phyloP scores from a whole-genome alignment of 306 rosid species.

The Vigna reflexopilosa region DNA sequence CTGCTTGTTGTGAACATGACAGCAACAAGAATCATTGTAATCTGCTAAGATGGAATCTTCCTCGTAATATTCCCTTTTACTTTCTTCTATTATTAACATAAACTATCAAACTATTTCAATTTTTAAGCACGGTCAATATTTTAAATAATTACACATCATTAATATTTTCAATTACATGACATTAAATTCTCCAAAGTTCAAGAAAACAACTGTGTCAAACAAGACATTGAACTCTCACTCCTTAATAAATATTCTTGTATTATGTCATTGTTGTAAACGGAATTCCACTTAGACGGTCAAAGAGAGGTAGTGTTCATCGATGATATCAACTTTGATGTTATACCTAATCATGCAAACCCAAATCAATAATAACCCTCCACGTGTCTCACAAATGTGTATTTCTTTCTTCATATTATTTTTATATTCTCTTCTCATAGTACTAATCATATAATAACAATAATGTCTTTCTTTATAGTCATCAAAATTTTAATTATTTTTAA shows the following conservation, averaged over 20 bases:
- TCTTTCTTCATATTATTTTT: slow-evolving; percentile 7
- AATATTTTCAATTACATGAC: neutral
- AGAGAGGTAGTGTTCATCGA: neutral
- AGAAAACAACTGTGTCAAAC: neutral
- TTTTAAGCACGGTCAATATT: too few species aligned
- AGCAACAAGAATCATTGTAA: slow-evolving; percentile 21
- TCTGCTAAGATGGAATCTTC: slow-evolving; percentile 49
- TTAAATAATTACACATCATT: too few species aligned
- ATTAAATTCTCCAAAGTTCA: neutral
- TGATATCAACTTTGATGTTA: slow-evolving; percentile 6
- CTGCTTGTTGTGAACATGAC: slow-evolving; percentile 13
- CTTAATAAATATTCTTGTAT: neutral
- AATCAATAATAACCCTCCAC: slow-evolving; percentile 34
- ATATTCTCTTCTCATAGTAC: neutral
- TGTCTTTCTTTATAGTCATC: neutral
- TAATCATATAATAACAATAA: neutral
- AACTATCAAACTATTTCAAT: neutral
- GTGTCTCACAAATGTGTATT: slow-evolving; percentile 20
- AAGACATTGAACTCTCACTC: neutral
- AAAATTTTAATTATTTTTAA: neutral
- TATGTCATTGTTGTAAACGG: slow-evolving; percentile 15
- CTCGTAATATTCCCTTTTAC: slow-evolving; percentile 49
- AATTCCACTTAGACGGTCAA: neutral
- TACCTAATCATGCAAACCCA: neutral
- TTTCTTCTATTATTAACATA: neutral